Base-by-base conservation (phyloP, 306 rosid species). In the Lathyrus aphaca region DNA sequence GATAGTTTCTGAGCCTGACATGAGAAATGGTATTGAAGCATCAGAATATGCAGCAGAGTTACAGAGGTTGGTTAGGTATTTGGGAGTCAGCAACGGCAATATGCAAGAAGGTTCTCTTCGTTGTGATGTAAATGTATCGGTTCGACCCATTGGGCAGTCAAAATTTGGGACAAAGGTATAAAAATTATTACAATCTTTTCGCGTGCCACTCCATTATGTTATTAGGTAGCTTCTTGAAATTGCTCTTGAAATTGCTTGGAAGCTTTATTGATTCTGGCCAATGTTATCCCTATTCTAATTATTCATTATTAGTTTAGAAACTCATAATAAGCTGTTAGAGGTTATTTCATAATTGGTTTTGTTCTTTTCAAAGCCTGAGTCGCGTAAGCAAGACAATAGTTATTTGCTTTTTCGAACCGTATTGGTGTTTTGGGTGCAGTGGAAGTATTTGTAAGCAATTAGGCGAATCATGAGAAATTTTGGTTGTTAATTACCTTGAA, bases 101-200 rank as follows among this genome's bases (percentile, higher is more conserved):
- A 90, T 90, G 97, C 96, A 90, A 87, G 98, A 93, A 81, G 96
- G 96, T 53, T n/a, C n/a, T n/a, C n/a, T n/a, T n/a, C n/a, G n/a
- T n/a, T n/a, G n/a, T n/a, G n/a, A n/a, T n/a, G n/a, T n/a, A n/a
- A n/a, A n/a, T n/a, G n/a, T n/a, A n/a, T n/a, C n/a, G n/a, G n/a
- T n/a, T n/a, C n/a, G n/a, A n/a, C n/a, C n/a, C n/a, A n/a, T n/a
- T n/a, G n/a, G n/a, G n/a, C n/a, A n/a, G n/a, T n/a, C n/a, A n/a
- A n/a, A n/a, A n/a, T n/a, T n/a, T n/a, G n/a, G n/a, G n/a, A n/a
- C n/a, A n/a, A n/a, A n/a, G n/a, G n/a, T n/a, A n/a, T n/a, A n/a
- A n/a, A n/a, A 57, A 15, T 44, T 11, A 18, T 54, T 55, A 50
- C 39, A 42, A 60, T 49, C 39, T 27, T 49, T 74, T 6, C 21